These are phyloP conservation scores for Pinguiococcus pyrenoidosus DNA, from an alignment of 108 stramenopile genomes.

Conservation along the genomic window DNA sequence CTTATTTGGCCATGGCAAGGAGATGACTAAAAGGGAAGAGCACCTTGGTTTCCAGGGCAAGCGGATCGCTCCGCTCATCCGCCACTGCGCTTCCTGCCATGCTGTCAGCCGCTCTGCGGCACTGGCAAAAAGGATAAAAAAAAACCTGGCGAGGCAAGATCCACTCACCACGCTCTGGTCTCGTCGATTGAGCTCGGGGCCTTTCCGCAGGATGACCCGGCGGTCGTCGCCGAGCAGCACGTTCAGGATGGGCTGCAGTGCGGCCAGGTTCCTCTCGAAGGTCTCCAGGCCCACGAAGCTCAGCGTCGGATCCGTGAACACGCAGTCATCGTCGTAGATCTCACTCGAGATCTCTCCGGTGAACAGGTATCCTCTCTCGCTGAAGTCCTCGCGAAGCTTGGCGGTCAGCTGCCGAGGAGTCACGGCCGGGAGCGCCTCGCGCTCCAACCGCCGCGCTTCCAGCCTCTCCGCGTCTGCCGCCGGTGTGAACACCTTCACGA, in stretches of 20 bases:
- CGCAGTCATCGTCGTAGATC: conserved; percentile 15
- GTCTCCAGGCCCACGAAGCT: conserved; percentile 17
- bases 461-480: no score
- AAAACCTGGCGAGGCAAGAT: no score
- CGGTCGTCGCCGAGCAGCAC: conserved; percentile 5
- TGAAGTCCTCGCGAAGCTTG: background rate
- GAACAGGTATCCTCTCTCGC: background rate
- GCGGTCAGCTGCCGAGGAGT: background rate
- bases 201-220: background rate
- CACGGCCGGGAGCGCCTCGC: background rate
- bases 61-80: conserved; percentile 15
- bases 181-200: conserved; percentile 10
- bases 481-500: no score
- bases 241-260: conserved; percentile 15
- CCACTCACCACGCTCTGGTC: conserved; percentile 3
- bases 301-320: conserved; percentile 23
- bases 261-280: conserved; percentile 18
- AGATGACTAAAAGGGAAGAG: no score
- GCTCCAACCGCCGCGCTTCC: no score
- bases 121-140: background rate
- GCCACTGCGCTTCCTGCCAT: conserved; percentile 17
- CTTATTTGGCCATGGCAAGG: no score
- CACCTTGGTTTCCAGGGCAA: conserved; percentile 21
- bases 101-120: background rate
- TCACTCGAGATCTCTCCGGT: background rate